phyloP scores from a whole-genome alignment of 2,329 filamentous ascomycete genomes.

The Setomelanomma holmii region DNA sequence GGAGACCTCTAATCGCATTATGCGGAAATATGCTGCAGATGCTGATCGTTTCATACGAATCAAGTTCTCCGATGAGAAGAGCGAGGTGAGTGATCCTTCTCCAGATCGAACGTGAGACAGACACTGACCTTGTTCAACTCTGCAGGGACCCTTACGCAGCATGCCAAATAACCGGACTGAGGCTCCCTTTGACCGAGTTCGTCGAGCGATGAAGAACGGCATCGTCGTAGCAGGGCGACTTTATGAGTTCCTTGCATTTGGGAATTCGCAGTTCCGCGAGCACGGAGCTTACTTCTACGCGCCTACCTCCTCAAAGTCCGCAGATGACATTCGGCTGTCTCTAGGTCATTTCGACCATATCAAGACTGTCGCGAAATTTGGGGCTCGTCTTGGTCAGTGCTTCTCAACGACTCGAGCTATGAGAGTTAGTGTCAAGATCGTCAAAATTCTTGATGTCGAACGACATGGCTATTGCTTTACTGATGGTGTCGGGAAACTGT shows the following conservation, averaged over 20 bases:
- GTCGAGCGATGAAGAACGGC: conserved; percentile 74
- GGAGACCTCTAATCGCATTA: conserved; percentile 86
- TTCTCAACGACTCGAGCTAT: conserved; percentile 91
- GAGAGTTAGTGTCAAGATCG: conserved; percentile 64
- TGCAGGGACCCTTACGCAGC: conserved; percentile 50
- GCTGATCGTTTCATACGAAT: conserved; percentile 86
- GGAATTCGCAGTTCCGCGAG: conserved; percentile 93
- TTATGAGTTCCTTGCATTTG: conserved; percentile 91
- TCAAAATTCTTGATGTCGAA: conserved; percentile 72
- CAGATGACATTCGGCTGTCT: conserved; percentile 78
- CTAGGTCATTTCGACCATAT: conserved; percentile 89
- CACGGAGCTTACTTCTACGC: conserved; percentile 94
- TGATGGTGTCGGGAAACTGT: conserved; percentile 95
- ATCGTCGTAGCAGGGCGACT: conserved; percentile 81
- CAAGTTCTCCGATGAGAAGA: conserved; percentile 86
- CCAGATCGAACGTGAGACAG: too few relatives aligned
- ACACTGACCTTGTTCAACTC: too few relatives aligned
- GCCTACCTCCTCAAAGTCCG: conserved; percentile 69
- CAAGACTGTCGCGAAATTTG: conserved; percentile 83
- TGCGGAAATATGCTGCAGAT: conserved; percentile 72
- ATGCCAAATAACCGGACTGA: conserved; percentile 46
- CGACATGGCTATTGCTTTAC: conserved; percentile 77
- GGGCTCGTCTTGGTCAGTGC: conserved; percentile 88
- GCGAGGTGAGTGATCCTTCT: too few relatives aligned
- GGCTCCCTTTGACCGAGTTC: conserved; percentile 76